Evolutionary conservation across 1,284 basidiomycete species (phyloP).

Genomic region (Trichosporon faecale): DNA sequence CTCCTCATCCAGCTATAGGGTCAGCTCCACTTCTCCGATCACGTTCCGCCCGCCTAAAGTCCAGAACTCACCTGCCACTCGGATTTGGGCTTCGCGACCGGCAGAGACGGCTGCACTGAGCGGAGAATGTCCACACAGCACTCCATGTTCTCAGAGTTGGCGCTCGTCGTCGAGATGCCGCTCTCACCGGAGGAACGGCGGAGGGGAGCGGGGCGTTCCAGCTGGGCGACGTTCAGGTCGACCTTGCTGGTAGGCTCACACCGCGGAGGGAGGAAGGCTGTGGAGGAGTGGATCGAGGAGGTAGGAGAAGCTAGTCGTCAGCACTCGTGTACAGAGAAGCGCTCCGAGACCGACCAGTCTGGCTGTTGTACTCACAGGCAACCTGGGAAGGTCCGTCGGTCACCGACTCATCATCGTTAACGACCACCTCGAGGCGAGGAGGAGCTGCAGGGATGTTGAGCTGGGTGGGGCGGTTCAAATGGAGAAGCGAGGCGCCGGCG

Average conservation of each 20-base stretch:
- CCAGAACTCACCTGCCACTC: constrained; percentile 40
- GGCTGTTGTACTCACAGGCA: constrained; percentile 12
- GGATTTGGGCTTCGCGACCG: constrained; percentile 19
- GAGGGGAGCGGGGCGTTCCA: background rate
- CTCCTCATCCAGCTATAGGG: constrained; percentile 32
- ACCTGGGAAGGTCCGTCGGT: background rate
- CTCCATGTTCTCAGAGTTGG: constrained; percentile 5
- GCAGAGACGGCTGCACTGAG: constrained; percentile 11
- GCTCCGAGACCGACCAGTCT: too few species aligned
- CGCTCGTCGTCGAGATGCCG: background rate
- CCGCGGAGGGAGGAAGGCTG: constrained; percentile 22
- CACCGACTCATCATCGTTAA: constrained; percentile 8
- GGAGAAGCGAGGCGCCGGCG: constrained; percentile 42
- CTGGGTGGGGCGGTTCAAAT: constrained; percentile 35
- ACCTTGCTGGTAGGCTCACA: constrained; percentile 17
- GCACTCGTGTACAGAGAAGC: background rate
- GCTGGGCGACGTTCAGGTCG: constrained; percentile 8
- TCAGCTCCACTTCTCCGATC: constrained; percentile 11
- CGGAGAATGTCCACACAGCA: constrained; percentile 17
- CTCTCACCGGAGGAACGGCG: constrained; percentile 9
- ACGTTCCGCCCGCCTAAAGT: background rate
- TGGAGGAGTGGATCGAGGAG: constrained; percentile 17
- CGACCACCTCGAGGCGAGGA: constrained; percentile 16
- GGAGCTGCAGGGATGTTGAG: constrained; percentile 14
- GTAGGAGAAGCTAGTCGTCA: constrained; percentile 20